These are phyloP conservation scores for Colletotrichum higginsianum DNA, from an alignment of 2,329 filamentous ascomycete species.

Conservation along the genomic window DNA sequence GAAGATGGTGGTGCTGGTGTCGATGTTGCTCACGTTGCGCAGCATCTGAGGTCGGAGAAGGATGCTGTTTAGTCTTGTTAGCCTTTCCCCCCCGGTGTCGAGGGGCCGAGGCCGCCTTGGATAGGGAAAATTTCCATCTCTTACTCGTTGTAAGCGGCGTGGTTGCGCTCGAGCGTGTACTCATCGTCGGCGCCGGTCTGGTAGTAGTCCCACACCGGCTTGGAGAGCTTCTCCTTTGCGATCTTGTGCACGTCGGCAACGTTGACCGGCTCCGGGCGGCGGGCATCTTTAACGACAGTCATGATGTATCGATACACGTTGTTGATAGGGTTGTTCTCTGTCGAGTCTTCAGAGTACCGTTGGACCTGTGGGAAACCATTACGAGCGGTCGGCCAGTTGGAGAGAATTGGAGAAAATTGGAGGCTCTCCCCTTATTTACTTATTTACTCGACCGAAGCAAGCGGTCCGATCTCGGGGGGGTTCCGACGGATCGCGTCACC, in stretches of 20 bases:
- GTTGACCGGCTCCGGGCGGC: slow-evolving; percentile 36
- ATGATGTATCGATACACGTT: not conserved
- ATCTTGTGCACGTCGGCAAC: slow-evolving; percentile 36
- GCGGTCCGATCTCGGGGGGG: slow-evolving; percentile 20
- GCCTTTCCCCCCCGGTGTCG: too few species aligned
- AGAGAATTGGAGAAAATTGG: not conserved
- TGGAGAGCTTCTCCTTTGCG: slow-evolving; percentile 34
- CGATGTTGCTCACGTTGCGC: slow-evolving; percentile 43
- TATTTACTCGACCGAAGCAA: not conserved
- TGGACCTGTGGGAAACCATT: not conserved
- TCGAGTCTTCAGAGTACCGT: too few species aligned
- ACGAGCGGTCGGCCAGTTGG: not conserved
- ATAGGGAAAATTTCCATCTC: not conserved
- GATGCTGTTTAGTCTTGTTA: slow-evolving; percentile 10
- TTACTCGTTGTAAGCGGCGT: slow-evolving; percentile 42
- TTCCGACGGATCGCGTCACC: slow-evolving; percentile 1
- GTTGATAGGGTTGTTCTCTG: too few species aligned
- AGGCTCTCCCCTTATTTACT: not conserved
- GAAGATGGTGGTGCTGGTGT: slow-evolving; percentile 42
- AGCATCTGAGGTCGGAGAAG: slow-evolving; percentile 41
- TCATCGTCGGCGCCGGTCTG: slow-evolving; percentile 46
- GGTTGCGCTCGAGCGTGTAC: slow-evolving; percentile 43
- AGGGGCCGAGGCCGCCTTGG: too few species aligned
- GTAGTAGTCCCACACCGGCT: slow-evolving; percentile 46
- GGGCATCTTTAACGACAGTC: not conserved